A percentile compares a stretch with the other conserved stretches of the same genome.
phyloP scores from a whole-genome alignment of 2,329 filamentous ascomycete species.

The Zymoseptoria brevis region DNA sequence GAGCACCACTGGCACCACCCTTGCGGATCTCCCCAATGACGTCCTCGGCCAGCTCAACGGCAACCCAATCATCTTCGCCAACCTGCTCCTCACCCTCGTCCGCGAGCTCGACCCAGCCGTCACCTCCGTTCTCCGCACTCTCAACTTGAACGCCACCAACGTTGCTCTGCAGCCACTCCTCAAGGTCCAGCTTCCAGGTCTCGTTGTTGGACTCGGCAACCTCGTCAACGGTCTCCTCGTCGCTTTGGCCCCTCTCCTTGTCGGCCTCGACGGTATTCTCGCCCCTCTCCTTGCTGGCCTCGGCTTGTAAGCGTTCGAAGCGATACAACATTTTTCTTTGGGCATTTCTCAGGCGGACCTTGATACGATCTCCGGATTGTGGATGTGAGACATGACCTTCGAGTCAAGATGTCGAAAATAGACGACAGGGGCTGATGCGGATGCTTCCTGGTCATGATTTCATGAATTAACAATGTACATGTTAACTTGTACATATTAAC shows the following conservation, averaged over 20 bases:
- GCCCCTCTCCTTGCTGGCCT: slow-evolving; percentile 3
- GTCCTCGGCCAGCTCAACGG: slow-evolving; percentile 10
- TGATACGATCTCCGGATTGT: not conserved
- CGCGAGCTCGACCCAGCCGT: slow-evolving; percentile 8
- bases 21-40: not conserved
- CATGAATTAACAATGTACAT: not conserved
- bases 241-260: slow-evolving; percentile 2
- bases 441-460: not conserved
- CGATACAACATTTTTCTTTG: not conserved
- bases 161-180: slow-evolving; percentile 9
- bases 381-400: not conserved
- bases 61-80: slow-evolving; percentile 6
- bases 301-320: not conserved
- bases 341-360: not conserved
- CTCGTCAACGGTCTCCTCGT: slow-evolving; percentile 5
- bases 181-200: slow-evolving; percentile 4
- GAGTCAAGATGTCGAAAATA: not conserved
- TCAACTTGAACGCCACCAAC: slow-evolving; percentile 3
- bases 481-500: not conserved
- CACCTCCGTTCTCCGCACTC: slow-evolving; percentile 6
- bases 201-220: slow-evolving; percentile 1
- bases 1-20: not conserved
- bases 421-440: not conserved
- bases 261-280: slow-evolving; percentile 5
- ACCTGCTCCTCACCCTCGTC: slow-evolving; percentile 3